Percentiles rank a stretch among this genome's conserved stretches.
Conservation (phyloP, 2,329 filamentous ascomycete species). For the Exophiala calicioides region DNA sequence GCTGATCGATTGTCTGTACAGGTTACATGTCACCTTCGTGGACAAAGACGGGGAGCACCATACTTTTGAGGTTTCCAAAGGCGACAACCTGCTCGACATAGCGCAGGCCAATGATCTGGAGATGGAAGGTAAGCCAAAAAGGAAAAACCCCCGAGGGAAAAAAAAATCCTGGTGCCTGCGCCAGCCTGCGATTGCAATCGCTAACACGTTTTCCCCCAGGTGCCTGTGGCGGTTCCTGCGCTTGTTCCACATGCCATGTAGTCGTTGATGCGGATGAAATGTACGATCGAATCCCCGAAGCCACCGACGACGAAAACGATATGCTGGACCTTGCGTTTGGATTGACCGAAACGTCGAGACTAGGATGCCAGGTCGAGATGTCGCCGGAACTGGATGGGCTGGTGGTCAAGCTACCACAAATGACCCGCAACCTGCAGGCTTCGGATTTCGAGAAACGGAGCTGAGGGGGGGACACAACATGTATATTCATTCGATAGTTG, state of each 20-base stretch:
- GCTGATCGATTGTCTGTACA: conserved; percentile 38
- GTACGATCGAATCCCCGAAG: conserved; percentile 77
- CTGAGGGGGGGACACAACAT: neutral
- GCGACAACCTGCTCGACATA: conserved; percentile 93
- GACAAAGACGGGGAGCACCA: conserved; percentile 81
- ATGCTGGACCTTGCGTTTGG: conserved; percentile 92
- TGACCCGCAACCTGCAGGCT: conserved; percentile 94
- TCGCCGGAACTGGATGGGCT: conserved; percentile 84
- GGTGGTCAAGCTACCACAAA: conserved; percentile 79
- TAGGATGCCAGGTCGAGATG: conserved; percentile 93
- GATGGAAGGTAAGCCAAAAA: conserved; percentile 71
- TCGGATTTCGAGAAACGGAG: conserved; percentile 70
- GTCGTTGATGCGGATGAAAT: conserved; percentile 73
- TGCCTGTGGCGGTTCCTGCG: conserved; percentile 90
- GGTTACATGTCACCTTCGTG: conserved; percentile 85
- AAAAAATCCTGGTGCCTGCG: neutral
- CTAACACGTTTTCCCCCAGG: conserved; percentile 47
- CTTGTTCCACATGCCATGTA: conserved; percentile 90
- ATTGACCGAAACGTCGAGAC: conserved; percentile 76
- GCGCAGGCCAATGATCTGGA: conserved; percentile 93
- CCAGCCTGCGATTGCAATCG: neutral
- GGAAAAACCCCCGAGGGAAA: neutral
- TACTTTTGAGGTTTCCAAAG: conserved; percentile 76
- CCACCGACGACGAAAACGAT: conserved; percentile 80
- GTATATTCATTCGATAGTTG: neutral